Evolutionary conservation across 2,329 filamentous ascomycete species (phyloP), one percentile per base, ranked within the genome.

Genomic region (Aspergillus sp.): DNA sequence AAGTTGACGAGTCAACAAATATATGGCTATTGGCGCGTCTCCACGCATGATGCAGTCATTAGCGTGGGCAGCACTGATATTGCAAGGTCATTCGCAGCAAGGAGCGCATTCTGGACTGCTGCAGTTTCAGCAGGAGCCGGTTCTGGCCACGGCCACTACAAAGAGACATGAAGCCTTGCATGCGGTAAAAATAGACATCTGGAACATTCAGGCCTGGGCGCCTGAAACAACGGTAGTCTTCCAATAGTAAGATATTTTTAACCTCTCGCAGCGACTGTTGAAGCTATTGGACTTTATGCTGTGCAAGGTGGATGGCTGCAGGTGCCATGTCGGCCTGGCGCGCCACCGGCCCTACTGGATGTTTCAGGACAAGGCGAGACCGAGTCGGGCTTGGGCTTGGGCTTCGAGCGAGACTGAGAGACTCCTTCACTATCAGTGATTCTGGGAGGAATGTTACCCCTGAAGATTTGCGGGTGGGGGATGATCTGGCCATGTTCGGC

Each of bases 241-340:
- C 20, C n/a, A 42, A 38, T 42, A 41, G 18, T 15, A 34, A 43
- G 42, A 53, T 53, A 53, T 53, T 53, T 53, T 47, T 53, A 48
- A 38, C 34, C 50, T 45, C 41, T 53, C 32, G 39, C 51, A 41
- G 26, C 42, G 50, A n/a, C 38, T 20, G 48, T 41, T 53, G 51
- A 48, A 47, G 22, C 51, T 47, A 47, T 18, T 53, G 20, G 43
- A 20, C 22, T 15, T 39, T 39, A 15, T 43, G 41, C 41, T 44
- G 34, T 41, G 41, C 15, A 32, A 44, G 17, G 13, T 38, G 51
- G 41, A 32, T 17, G 26, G 41, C 26, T 52, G 22, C 18, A 38
- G 34, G 17, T 30, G 22, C 18, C 48, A 15, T 45, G 8, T 22
- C 22, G 4, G 43, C 6, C 43, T 30, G 3, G 26, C 5, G 11